Evolutionary conservation across 1,284 basidiomycete genomes (phyloP), one percentile per base, ranked within the genome.

Genomic region (Takashimella tepidaria): DNA sequence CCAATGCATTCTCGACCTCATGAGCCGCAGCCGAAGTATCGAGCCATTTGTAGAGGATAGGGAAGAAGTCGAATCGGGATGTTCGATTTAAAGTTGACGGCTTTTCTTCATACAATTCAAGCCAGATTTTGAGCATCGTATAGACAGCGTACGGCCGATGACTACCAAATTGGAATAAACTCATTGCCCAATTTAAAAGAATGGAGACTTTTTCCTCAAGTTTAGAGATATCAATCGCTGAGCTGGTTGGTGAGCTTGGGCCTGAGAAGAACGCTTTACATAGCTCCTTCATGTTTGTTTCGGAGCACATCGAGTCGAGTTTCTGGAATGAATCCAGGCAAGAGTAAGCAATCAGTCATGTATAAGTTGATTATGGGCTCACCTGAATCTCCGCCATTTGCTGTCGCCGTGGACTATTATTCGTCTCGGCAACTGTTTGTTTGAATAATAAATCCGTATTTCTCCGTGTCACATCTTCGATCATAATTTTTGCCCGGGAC

Each of bases 111-210:
- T 66, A 61, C 47, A 64, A 59, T 23, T 84, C 82, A 48, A 84
- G 80, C 82, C 88, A 90, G 43, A 81, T 79, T 19, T 79, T 80
- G 47, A 93, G 82, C 41, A 95, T 77, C 3, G 87, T 87, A 16
- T 84, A 84, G 0, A 85, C 88, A 13, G 85, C 88, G 61, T 88
- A 89, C 3, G 88, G 84, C 21, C 92, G 82, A 65, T 92, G 91
- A 43, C 87, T 83, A 2, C 90, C 90, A 51, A 88, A 88, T 70
- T 91, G 89, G 25, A 88, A 79, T 5, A 85, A 82, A 0, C 89
- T 89, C 51, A 92, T 86, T 57, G 85, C 84, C 92, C 91, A 95
- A 0, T 87, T 88, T 23, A 95, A 80, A 2, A 93, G 80, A 51
- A 86, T 83, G 62, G 88, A 84, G 20, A 92, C 79, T 69, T 92